Evolutionary conservation across 2,329 filamentous ascomycete genomes (phyloP).

Genomic region (Aulographum hederae): DNA sequence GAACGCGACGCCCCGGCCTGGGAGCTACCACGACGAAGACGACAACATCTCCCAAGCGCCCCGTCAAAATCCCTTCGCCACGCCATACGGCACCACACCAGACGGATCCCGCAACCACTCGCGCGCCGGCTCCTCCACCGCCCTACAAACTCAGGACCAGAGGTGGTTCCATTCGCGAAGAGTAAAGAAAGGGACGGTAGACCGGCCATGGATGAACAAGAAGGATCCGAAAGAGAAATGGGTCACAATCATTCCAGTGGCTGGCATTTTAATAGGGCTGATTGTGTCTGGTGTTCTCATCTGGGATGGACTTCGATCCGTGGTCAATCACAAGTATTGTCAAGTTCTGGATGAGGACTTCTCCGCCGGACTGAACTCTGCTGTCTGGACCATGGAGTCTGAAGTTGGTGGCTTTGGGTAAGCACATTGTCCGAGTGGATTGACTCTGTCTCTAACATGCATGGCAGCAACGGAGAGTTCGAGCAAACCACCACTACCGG

Average conservation of each 20-base stretch:
- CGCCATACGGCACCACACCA: conserved; percentile 25
- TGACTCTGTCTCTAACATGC: no score
- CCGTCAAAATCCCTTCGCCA: conserved; percentile 14
- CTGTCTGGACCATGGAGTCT: conserved; percentile 57
- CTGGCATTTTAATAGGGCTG: conserved; percentile 53
- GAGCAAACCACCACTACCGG: conserved; percentile 53
- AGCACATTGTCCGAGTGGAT: conserved; percentile 14
- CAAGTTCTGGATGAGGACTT: conserved; percentile 50
- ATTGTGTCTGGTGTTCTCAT: conserved; percentile 51
- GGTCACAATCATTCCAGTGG: conserved; percentile 61
- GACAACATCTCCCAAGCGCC: conserved; percentile 12
- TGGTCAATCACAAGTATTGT: conserved; percentile 60
- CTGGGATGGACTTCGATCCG: conserved; percentile 54
- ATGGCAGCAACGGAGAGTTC: conserved; percentile 56
- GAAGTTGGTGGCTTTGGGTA: conserved; percentile 62
- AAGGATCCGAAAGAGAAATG: conserved; percentile 67
- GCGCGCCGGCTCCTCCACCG: conserved; percentile 22
- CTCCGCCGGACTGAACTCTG: conserved; percentile 34
- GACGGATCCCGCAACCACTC: no score
- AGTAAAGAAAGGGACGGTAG: conserved; percentile 52
- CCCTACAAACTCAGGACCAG: conserved; percentile 13
- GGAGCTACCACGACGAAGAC: no score
- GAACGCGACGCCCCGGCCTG: no score
- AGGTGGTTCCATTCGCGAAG: conserved; percentile 56
- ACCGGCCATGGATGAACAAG: conserved; percentile 61